Evolutionary conservation across 345 rosid genomes (phyloP).

Genomic region (Lenwebbia sp.): DNA sequence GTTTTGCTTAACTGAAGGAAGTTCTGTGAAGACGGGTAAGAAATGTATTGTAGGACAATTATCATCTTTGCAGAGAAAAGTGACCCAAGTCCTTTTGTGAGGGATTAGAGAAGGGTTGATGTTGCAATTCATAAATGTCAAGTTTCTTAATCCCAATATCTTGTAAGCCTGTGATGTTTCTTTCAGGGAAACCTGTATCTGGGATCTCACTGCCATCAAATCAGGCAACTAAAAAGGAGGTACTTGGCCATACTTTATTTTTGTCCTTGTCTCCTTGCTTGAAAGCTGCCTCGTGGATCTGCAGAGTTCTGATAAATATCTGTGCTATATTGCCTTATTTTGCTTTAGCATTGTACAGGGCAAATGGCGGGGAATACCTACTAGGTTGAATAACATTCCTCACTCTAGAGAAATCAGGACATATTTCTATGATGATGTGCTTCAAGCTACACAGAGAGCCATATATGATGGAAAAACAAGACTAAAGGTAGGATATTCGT

Average conservation of each 20-base stretch:
- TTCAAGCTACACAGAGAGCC: no score
- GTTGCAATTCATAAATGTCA: not conserved
- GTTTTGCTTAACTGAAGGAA: not conserved
- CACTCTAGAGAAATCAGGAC: constrained; percentile 71
- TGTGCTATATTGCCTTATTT: constrained; percentile 16
- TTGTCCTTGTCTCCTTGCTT: not conserved
- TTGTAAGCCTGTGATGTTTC: not conserved
- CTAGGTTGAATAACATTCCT: constrained; percentile 85
- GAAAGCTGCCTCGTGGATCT: not conserved
- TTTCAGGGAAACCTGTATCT: not conserved
- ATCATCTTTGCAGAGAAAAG: not conserved
- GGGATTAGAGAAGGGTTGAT: not conserved
- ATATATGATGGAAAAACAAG: no score
- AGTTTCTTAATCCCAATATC: not conserved
- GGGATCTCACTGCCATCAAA: not conserved
- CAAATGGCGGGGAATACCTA: constrained; percentile 92
- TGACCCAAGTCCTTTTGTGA: not conserved
- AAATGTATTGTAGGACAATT: not conserved
- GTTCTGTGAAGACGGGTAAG: not conserved
- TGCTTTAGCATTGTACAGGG: constrained; percentile 42
- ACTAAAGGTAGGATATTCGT: no score
- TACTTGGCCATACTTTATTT: not conserved
- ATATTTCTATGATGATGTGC: no score
- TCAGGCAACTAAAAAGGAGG: constrained; percentile 35
- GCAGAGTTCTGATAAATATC: not conserved